A percentile compares a stretch with the other conserved stretches of the same genome.
Conservation (phyloP, 2,329 filamentous ascomycete species). For the Apiospora pterosperma region DNA sequence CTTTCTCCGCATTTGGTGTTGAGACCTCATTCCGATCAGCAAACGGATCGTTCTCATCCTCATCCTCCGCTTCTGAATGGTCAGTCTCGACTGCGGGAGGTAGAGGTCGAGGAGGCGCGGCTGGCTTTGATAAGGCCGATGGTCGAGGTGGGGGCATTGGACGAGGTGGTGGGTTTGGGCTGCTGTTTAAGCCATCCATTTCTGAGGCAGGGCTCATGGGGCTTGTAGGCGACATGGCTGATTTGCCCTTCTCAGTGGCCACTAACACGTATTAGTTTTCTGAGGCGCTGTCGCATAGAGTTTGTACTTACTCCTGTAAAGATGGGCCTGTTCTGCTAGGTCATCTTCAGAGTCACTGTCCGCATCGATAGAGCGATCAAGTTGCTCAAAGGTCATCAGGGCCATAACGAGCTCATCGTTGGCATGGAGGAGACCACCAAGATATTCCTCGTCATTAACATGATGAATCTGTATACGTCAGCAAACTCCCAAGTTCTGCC, state of each 20-base stretch:
- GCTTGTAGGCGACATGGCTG: slow-evolving; percentile 39
- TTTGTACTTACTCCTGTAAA: slow-evolving; percentile 53
- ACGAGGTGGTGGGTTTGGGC: slow-evolving; percentile 32
- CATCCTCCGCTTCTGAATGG: slow-evolving; percentile 54
- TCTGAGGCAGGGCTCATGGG: slow-evolving; percentile 29
- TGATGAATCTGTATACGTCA: slow-evolving; percentile 66
- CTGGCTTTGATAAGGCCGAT: slow-evolving; percentile 45
- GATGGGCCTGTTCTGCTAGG: slow-evolving; percentile 62
- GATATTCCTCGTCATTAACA: slow-evolving; percentile 86
- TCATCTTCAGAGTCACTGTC: slow-evolving; percentile 70
- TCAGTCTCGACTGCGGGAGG: slow-evolving; percentile 48
- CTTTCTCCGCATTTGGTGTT: slow-evolving; percentile 35
- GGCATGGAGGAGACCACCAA: slow-evolving; percentile 85
- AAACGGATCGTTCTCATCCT: slow-evolving; percentile 82
- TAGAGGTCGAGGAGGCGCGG: slow-evolving; percentile 44
- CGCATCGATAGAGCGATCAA: slow-evolving; percentile 80
- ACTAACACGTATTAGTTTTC: slow-evolving; percentile 36
- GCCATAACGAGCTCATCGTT: slow-evolving; percentile 95
- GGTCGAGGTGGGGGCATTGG: slow-evolving; percentile 45
- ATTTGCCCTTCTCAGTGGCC: slow-evolving; percentile 49
- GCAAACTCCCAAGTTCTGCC: neutral
- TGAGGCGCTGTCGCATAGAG: neutral
- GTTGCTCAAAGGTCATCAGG: slow-evolving; percentile 89
- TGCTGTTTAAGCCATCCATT: slow-evolving; percentile 42
- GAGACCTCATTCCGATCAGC: slow-evolving; percentile 29